Evolutionary conservation across 495 filamentous ascomycete species (phyloP), one percentile per base, ranked within the genome.

Genomic region (Penicillium malachiteum): DNA sequence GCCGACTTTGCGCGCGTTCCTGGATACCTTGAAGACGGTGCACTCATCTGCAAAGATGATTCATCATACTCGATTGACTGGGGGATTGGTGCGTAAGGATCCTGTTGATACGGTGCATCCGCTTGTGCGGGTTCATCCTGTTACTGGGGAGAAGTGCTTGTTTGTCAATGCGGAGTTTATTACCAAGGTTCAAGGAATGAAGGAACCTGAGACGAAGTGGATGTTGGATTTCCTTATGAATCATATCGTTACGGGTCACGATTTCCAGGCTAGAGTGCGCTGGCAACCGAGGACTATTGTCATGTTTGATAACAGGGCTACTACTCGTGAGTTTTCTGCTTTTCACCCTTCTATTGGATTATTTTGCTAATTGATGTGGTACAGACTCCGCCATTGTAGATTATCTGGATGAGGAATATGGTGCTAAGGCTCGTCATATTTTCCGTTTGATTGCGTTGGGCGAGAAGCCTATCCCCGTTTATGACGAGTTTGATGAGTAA

Each of bases 141-240:
- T 86, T 1, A 91, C 89, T 0, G 88, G 88, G 33, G 84, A 88
- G 77, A 92, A 91, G 66, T 86, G 87, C 17, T 76, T 94, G 7
- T 94, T 89, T 64, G 75, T 90, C 63, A 91, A 91, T 65, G 87
- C 87, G 5, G 89, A 89, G 31, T 94, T 92, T 67, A 87, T 90
- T 50, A 91, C 84, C 59, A 80, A 82, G 47, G 89, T 92, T 53
- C 75, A 88, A 17, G 89, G 90, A 0, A 67, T 92, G 14, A 87
- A 87, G 45, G 84, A 87, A 58, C 68, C 75, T 4, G 82, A 86
- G 64, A 73, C 76, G 16, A 70, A 78, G 47, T 74, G 72, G 62
- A 72, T 93, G 14, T 75, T 94, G 57, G 92, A 94, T 61, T 96
- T 96, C 75, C 76, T 97, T 10, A 94, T 89, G 75, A 85, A 93